Evolutionary conservation across 2,329 filamentous ascomycete species (phyloP), one percentile per base, ranked within the genome.

Genomic region (Fusarium musae): DNA sequence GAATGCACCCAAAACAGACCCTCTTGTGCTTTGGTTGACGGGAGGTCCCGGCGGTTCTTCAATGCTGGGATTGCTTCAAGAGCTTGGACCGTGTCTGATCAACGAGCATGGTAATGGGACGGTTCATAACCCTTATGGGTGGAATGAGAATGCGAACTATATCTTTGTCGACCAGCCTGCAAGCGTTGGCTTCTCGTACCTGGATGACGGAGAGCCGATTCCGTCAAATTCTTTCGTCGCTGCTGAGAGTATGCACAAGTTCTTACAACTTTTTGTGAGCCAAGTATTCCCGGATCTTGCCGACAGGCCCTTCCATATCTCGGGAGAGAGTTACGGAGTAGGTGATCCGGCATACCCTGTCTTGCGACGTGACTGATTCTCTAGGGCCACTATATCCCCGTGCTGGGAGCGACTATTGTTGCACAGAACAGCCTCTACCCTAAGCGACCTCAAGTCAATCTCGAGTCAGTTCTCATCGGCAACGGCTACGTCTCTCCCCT

Each of bases 121-220:
- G 0, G 32, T 53, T 3, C 62, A 71, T 1, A 76, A 76, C 9
- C 71, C 69, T 6, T 75, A 68, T 21, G 73, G 69, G 1, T 76
- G 74, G 74, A 75, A 74, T 4, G 58, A 60, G 17, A 76, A 76
- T 23, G 59, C 74, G 10, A 75, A 71, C 23, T 75, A 75, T 16
- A 76, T 76, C 30, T 76, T 76, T 37, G 62, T 76, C 6, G 74
- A 76, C 42, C 74, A 76, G 19, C 74, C 74, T 34, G 74, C 71
- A 5, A 61, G 74, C 2, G 70, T 74, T 49, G 74, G 74, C 0
- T 76, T 76, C 46, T 76, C 74, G 3, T 76, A 76, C 26, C 43
- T 76, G n/a, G 74, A 76, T 39, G 39, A 75, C 9, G 62, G 34
- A 0, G 72, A 65, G 8, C 69, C 70, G 0, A 36, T 64, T 13